These are phyloP conservation scores for Populus euphratica DNA, from an alignment of 345 rosid genomes.

Conservation along the genomic window DNA sequence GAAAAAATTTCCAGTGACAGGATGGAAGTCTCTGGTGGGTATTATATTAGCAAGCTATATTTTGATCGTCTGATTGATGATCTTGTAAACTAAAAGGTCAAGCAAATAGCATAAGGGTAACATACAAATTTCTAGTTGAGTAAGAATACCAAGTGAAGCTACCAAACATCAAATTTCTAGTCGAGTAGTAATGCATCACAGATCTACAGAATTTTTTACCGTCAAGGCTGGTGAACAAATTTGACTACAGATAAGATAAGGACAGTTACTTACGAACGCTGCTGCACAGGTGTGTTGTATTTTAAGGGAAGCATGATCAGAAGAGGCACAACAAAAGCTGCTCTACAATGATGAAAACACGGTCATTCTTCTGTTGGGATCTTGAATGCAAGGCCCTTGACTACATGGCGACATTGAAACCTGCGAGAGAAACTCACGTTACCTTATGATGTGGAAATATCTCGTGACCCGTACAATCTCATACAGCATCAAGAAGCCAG, in stretches of 20 bases:
- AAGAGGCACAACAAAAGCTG: background rate
- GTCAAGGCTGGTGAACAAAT: too few relatives aligned
- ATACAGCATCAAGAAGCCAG: background rate
- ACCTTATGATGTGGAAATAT: background rate
- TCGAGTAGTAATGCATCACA: too few relatives aligned
- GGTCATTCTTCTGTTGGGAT: conserved; percentile 54
- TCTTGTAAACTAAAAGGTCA: background rate
- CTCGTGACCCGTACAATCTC: background rate
- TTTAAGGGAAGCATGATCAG: background rate
- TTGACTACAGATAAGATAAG: background rate
- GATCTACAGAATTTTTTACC: background rate
- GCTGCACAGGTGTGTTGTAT: background rate
- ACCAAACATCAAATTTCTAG: background rate
- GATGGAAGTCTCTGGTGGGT: background rate
- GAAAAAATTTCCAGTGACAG: background rate
- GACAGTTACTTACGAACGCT: background rate
- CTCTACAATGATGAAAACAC: background rate
- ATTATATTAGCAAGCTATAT: too few relatives aligned
- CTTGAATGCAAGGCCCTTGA: conserved; percentile 62
- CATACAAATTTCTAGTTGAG: background rate
- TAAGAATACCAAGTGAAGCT: background rate
- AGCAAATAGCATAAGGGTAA: too few relatives aligned
- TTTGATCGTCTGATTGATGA: background rate
- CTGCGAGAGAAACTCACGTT: conserved; percentile 29
- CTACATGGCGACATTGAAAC: conserved; percentile 81